phyloP scores from a whole-genome alignment of 495 filamentous ascomycete species.

The Annulohypoxylon moriforme region DNA sequence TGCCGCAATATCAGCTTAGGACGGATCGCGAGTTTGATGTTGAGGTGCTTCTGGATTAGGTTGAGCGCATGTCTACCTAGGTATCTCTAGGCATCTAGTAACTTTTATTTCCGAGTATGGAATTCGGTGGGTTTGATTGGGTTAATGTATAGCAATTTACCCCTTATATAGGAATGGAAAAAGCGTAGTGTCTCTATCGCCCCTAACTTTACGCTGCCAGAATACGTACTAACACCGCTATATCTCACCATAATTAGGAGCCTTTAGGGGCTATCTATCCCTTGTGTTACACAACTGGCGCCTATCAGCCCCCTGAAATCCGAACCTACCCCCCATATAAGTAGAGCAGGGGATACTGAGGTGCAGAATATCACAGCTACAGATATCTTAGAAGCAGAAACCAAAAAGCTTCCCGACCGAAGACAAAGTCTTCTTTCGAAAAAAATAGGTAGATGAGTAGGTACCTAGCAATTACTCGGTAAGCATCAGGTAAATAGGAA shows the following conservation, averaged over 20 bases:
- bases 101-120: neutral
- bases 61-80: neutral
- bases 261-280: no score
- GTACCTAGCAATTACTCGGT: no score
- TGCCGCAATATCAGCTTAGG: constrained; percentile 61
- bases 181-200: neutral
- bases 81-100: no score
- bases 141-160: neutral
- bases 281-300: no score
- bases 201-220: neutral
- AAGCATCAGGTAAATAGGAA: no score
- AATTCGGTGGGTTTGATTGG: neutral
- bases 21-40: constrained; percentile 59
- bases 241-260: no score
- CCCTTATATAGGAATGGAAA: neutral
- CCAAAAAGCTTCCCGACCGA: neutral
- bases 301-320: no score
- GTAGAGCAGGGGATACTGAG: no score
- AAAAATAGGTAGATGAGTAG: no score
- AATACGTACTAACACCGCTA: no score
- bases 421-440: neutral
- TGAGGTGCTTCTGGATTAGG: constrained; percentile 58
- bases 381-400: neutral
- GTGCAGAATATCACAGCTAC: neutral
- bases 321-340: no score